Conservation (phyloP, 305 asterid species). For the Lippia alba region DNA sequence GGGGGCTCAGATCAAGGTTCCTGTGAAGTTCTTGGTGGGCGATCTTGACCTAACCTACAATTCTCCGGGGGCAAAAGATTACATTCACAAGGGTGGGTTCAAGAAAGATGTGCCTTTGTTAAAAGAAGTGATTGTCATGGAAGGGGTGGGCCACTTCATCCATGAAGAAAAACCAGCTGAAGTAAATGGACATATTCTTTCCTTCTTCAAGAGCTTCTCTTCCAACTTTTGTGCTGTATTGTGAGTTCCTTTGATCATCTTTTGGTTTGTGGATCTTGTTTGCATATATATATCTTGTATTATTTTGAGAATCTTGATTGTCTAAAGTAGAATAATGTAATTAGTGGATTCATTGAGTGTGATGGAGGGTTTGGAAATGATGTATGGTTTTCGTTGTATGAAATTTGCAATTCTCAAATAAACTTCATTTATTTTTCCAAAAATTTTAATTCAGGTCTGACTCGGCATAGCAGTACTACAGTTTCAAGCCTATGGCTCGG, state of each 20-base stretch:
- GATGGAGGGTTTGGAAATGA: no score
- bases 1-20: slow-evolving; percentile 50
- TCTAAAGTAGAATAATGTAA: not conserved
- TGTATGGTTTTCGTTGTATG: no score
- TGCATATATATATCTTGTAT: no score
- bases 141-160: slow-evolving; percentile 70
- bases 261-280: not conserved
- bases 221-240: slow-evolving; percentile 31
- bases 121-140: slow-evolving; percentile 65
- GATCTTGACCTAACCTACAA: slow-evolving; percentile 67
- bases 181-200: slow-evolving; percentile 55
- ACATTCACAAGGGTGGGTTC: slow-evolving; percentile 69
- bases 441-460: no score
- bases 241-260: slow-evolving; percentile 1
- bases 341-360: no score
- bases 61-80: slow-evolving; percentile 56
- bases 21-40: slow-evolving; percentile 72
- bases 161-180: slow-evolving; percentile 68
- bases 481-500: not conserved
- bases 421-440: no score
- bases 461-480: no score
- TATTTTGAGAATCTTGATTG: not conserved
- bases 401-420: no score
- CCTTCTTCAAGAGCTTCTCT: slow-evolving; percentile 45
- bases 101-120: slow-evolving; percentile 67